phyloP scores from a whole-genome alignment of 2,329 filamentous ascomycete species.

The Botryotinia globosa region DNA sequence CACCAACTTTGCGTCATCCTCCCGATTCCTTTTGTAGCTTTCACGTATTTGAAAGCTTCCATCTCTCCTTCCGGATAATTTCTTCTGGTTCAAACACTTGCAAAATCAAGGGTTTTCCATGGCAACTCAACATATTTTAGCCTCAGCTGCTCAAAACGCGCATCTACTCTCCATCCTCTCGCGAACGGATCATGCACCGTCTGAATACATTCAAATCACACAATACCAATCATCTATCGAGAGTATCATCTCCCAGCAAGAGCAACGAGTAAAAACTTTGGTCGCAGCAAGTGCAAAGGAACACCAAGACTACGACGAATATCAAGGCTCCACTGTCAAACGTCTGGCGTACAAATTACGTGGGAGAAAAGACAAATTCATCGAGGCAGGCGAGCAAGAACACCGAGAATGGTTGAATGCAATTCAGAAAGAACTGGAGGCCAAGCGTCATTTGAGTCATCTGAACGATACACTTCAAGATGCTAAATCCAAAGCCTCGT shows the following conservation, averaged over 20 bases:
- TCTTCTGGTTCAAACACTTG: neutral
- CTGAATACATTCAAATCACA: constrained; percentile 46
- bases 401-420: constrained; percentile 54
- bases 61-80: neutral
- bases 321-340: constrained; percentile 51
- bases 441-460: constrained; percentile 34
- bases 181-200: constrained; percentile 48
- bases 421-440: constrained; percentile 46
- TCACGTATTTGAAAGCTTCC: neutral
- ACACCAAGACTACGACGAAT: constrained; percentile 50
- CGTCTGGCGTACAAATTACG: constrained; percentile 51
- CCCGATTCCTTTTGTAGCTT: neutral
- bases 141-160: constrained; percentile 11
- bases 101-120: neutral
- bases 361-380: constrained; percentile 48
- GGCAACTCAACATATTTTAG: constrained; percentile 16
- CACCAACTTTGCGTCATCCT: neutral
- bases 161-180: constrained; percentile 46
- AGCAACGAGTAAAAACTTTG: constrained; percentile 41
- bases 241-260: constrained; percentile 38
- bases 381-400: constrained; percentile 48
- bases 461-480: constrained; percentile 43
- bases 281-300: constrained; percentile 39
- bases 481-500: constrained; percentile 39
- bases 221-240: constrained; percentile 48